These are phyloP conservation scores for Artomyces pyxidatus DNA, from an alignment of 768 basidiomycete genomes.

Conservation along the genomic window DNA sequence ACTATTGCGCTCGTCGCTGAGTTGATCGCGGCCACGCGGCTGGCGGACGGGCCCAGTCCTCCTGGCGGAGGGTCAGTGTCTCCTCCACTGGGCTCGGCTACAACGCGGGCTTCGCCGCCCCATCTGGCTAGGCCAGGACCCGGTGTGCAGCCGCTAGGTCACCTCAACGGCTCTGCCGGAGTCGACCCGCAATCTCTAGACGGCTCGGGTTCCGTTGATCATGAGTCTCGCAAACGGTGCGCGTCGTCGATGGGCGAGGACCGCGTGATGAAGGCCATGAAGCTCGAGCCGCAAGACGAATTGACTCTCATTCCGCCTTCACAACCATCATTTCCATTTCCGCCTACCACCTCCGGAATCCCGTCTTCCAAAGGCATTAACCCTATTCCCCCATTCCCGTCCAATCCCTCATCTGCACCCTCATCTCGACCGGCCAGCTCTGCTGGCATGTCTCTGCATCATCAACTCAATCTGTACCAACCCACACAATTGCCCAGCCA, in stretches of 20 bases:
- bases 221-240: constrained; percentile 40
- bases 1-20: constrained; percentile 46
- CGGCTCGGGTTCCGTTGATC: constrained; percentile 28
- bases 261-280: constrained; percentile 38
- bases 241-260: constrained; percentile 39
- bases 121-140: constrained; percentile 4
- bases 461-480: neutral
- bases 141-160: constrained; percentile 7
- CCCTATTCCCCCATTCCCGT: constrained; percentile 13
- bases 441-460: constrained; percentile 18
- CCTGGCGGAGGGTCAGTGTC: constrained; percentile 20
- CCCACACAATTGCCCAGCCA: neutral
- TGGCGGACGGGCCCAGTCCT: constrained; percentile 23
- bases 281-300: constrained; percentile 42
- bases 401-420: constrained; percentile 16
- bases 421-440: constrained; percentile 28
- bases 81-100: constrained; percentile 3
- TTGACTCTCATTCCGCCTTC: constrained; percentile 18
- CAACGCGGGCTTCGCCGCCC: constrained; percentile 14
- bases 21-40: constrained; percentile 40
- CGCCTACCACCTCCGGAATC: constrained; percentile 13
- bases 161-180: constrained; percentile 14
- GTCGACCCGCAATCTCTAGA: constrained; percentile 21
- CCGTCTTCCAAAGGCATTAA: constrained; percentile 9
- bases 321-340: constrained; percentile 17